phyloP scores from a whole-genome alignment of 1,284 basidiomycete species.

The Inonotus obliquus region DNA sequence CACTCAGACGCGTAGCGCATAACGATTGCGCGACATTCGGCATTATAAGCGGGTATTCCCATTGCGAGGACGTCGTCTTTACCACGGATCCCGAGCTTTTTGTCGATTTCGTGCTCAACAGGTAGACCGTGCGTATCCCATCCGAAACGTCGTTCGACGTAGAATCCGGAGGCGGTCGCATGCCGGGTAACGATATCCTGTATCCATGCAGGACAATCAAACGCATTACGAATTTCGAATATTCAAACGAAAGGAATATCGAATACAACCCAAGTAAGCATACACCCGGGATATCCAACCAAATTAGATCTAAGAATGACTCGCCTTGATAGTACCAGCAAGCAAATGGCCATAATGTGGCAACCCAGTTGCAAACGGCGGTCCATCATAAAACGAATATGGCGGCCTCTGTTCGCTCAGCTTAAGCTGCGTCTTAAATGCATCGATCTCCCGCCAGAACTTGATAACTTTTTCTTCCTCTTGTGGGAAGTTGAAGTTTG shows the following conservation, averaged over 20 bases:
- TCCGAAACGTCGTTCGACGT: slow-evolving; percentile 94
- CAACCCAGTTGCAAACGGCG: slow-evolving; percentile 95
- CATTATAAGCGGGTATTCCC: slow-evolving; percentile 98
- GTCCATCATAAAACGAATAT: slow-evolving; percentile 96
- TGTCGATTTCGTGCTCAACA: slow-evolving; percentile 99
- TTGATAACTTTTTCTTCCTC: slow-evolving; percentile 91
- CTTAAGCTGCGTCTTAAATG: slow-evolving; percentile 92
- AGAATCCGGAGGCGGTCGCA: slow-evolving; percentile 89
- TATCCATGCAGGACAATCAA: not conserved
- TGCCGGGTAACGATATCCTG: slow-evolving; percentile 96
- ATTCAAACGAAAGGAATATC: not conserved
- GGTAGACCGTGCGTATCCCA: slow-evolving; percentile 99
- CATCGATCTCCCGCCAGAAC: slow-evolving; percentile 97
- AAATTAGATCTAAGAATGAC: slow-evolving; percentile 19
- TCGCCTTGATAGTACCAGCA: slow-evolving; percentile 93
- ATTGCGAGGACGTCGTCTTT: slow-evolving; percentile 93
- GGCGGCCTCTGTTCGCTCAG: slow-evolving; percentile 87
- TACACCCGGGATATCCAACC: not conserved
- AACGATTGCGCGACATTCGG: slow-evolving; percentile 94
- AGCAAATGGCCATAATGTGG: slow-evolving; percentile 95
- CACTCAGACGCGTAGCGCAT: slow-evolving; percentile 97
- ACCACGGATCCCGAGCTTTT: slow-evolving; percentile 88
- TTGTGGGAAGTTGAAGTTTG: slow-evolving; percentile 81
- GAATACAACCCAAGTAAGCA: not conserved
- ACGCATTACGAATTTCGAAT: too few species aligned